Conservation (phyloP, 345 rosid genomes). For the Excoecaria agallocha region DNA sequence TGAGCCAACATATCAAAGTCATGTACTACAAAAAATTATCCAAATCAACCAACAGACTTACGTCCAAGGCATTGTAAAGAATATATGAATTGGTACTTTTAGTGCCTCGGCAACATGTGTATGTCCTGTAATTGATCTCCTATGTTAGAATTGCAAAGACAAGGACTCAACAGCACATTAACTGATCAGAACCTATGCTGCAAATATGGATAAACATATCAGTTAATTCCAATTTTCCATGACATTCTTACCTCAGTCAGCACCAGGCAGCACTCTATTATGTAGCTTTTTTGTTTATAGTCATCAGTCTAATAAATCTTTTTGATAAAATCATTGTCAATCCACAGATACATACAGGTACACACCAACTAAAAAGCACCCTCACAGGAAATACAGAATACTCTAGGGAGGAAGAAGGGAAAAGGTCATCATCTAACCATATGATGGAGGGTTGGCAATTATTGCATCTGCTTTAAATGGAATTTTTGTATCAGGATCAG, state of each 20-base stretch:
- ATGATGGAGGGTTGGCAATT: conserved; percentile 61
- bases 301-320: not conserved
- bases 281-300: not conserved
- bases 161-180: not conserved
- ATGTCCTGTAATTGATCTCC: conserved; percentile 40
- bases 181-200: conserved; percentile 1
- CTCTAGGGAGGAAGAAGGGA: not conserved
- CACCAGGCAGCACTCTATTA: not conserved
- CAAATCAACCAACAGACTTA: conserved; percentile 29
- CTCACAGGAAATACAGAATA: not conserved
- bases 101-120: conserved; percentile 53
- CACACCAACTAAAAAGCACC: not conserved
- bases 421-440: conserved; percentile 34
- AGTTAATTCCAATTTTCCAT: not conserved
- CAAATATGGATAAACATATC: not conserved
- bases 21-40: not conserved
- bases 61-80: conserved; percentile 71
- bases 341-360: not conserved
- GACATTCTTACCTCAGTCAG: not conserved
- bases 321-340: not conserved
- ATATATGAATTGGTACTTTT: conserved; percentile 46
- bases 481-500: conserved; percentile 38
- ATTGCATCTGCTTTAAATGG: conserved; percentile 47
- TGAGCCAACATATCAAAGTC: not conserved
- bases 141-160: conserved; percentile 1